A percentile compares a stretch with the other conserved stretches of the same genome.
These are phyloP conservation scores for Eucalyptus polyanthemos DNA, from an alignment of 345 rosid genomes.

Conservation along the genomic window DNA sequence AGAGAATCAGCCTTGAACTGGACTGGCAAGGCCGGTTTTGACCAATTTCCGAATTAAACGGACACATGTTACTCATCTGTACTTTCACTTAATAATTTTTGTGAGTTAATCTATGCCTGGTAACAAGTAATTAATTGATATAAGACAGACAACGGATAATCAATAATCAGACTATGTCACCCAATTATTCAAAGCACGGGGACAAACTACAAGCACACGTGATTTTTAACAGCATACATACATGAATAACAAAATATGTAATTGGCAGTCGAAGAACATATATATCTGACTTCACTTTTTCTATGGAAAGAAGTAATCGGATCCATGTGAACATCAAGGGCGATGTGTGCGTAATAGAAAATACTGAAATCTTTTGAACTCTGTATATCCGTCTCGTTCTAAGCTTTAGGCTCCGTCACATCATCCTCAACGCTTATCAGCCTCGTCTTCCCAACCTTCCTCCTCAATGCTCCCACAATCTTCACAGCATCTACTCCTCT, in stretches of 20 bases:
- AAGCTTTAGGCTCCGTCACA: background rate
- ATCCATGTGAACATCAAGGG: background rate
- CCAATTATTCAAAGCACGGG: background rate
- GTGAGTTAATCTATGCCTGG: background rate
- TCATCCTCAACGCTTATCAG: background rate
- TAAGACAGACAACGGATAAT: background rate
- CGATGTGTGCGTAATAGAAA: background rate
- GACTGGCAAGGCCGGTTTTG: background rate
- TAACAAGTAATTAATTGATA: too few relatives aligned
- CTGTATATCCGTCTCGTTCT: too few relatives aligned
- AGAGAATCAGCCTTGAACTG: rapidly evolving
- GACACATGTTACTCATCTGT: too few relatives aligned
- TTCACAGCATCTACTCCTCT: background rate
- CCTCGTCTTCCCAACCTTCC: background rate
- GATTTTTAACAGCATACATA: background rate
- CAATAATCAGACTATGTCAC: background rate
- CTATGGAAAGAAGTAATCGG: background rate
- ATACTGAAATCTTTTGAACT: background rate
- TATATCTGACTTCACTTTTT: background rate
- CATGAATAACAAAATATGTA: background rate
- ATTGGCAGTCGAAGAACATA: background rate
- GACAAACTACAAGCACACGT: background rate
- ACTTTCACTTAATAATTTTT: background rate
- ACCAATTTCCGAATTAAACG: rapidly evolving
- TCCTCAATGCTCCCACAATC: background rate